phyloP scores from a whole-genome alignment of 1,139 yeast genomes.

The Zygoascus sp. region DNA sequence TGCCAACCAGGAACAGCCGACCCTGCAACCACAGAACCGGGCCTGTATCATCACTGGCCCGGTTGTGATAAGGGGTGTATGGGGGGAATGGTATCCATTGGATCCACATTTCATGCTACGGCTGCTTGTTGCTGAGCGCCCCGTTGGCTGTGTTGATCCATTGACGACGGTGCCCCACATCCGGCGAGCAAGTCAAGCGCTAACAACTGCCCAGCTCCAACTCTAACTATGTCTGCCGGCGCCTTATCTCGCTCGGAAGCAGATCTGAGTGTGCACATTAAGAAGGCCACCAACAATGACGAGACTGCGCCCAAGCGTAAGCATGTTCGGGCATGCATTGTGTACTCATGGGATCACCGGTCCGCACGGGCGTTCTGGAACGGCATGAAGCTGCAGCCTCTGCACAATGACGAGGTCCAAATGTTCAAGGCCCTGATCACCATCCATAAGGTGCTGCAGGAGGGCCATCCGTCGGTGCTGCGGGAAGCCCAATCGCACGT shows the following conservation, averaged over 20 bases:
- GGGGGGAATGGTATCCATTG: too few relatives aligned
- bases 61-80: background rate
- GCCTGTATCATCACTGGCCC: background rate
- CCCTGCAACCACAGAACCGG: background rate
- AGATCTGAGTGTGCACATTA: constrained; percentile 54
- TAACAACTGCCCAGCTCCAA: background rate
- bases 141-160: too few relatives aligned
- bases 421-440: constrained; percentile 83
- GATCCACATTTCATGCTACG: too few relatives aligned
- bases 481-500: constrained; percentile 75
- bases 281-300: constrained; percentile 81
- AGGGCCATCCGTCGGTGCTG: constrained; percentile 85
- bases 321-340: constrained; percentile 88
- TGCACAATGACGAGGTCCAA: constrained; percentile 77
- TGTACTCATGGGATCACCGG: constrained; percentile 94
- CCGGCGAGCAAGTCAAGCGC: too few relatives aligned
- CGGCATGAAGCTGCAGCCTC: constrained; percentile 72
- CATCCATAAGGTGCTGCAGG: constrained; percentile 91
- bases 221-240: constrained; percentile 18
- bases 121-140: too few relatives aligned
- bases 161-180: too few relatives aligned
- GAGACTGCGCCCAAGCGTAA: constrained; percentile 94
- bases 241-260: constrained; percentile 34
- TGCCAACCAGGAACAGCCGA: background rate
- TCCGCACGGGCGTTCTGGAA: constrained; percentile 85